Evolutionary conservation across 306 rosid genomes (phyloP), one percentile per base, ranked within the genome.

Genomic region (Inga leiocalycina): DNA sequence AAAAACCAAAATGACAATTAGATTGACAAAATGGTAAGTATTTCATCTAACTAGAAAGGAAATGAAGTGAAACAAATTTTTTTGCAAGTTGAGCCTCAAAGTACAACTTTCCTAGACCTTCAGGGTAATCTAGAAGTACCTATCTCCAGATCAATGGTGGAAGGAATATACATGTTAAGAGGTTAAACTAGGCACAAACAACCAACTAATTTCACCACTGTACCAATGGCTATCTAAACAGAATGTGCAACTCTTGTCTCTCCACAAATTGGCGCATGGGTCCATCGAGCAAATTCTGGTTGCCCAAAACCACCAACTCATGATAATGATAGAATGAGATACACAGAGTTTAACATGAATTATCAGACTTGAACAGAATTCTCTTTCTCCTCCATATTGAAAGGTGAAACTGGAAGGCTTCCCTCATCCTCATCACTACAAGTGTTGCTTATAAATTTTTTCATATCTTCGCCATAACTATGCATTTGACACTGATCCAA

Each of bases 121-220:
- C 85, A 88, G 78, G 87, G 87, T 85, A 90, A 85, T 86, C 69
- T 83, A 80, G 81, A 91, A 81, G 79, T 88, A 85, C 87, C 93
- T 87, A 88, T 86, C 86, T 86, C 86, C 89, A 81, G 66, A 59
- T 90, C 86, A 87, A 86, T 84, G 89, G 84, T 79, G 86, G 87
- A 87, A 73, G 81, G 92, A 94, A 89, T 93, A 87, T 90, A 92
- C 97, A 94, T 76, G 80, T 91, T 79, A 85, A 83, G 86, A 87
- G 72, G 91, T 89, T 86, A 88, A 86, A 79, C 88, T 87, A 86
- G 84, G 88, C 79, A 85, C 87, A 86, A 81, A 87, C 78, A 84
- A 80, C 84, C 97, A 86, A 88, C 86, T 79, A 77, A 80, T 77
- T 85, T 87, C 88, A 88, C 85, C 89, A 84, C 87, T 85, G 88